phyloP scores from a whole-genome alignment of 805 yeast genomes.

The Nakazawaea populi region DNA sequence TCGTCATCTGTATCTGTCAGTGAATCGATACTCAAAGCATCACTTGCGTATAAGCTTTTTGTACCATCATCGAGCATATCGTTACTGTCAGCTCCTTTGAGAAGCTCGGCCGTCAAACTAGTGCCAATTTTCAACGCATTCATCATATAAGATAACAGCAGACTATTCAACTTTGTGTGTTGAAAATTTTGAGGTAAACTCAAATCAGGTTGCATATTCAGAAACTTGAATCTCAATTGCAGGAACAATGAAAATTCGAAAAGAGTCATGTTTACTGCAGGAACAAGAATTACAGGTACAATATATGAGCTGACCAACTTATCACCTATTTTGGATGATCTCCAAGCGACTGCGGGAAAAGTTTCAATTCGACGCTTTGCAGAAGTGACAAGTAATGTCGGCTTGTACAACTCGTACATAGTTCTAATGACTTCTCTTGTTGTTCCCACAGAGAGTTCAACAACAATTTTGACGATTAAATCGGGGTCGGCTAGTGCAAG shows the following conservation, averaged over 20 bases:
- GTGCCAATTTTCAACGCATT: constrained; percentile 9
- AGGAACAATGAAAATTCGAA: constrained; percentile 42
- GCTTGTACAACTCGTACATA: constrained; percentile 55
- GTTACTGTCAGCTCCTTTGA: constrained; percentile 13
- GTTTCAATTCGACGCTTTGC: constrained; percentile 28
- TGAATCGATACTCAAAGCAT: constrained; percentile 13
- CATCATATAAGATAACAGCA: neutral
- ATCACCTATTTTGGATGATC: constrained; percentile 56
- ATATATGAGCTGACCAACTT: constrained; percentile 58
- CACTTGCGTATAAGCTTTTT: constrained; percentile 14
- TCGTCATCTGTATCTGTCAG: neutral
- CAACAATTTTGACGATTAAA: constrained; percentile 42
- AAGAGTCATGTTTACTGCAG: constrained; percentile 50
- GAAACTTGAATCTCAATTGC: constrained; percentile 20
- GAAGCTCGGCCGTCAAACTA: neutral
- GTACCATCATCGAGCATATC: constrained; percentile 15
- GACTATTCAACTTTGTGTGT: constrained; percentile 7
- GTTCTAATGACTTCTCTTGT: constrained; percentile 53
- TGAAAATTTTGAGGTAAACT: constrained; percentile 6
- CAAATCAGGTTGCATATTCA: neutral
- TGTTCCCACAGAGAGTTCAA: constrained; percentile 56
- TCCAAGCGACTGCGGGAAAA: constrained; percentile 46
- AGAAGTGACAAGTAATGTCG: constrained; percentile 50
- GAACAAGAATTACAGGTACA: constrained; percentile 62
- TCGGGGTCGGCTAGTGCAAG: constrained; percentile 39